Conservation (phyloP, 108 stramenopile species). For the Stephanodiscus minutulus region DNA sequence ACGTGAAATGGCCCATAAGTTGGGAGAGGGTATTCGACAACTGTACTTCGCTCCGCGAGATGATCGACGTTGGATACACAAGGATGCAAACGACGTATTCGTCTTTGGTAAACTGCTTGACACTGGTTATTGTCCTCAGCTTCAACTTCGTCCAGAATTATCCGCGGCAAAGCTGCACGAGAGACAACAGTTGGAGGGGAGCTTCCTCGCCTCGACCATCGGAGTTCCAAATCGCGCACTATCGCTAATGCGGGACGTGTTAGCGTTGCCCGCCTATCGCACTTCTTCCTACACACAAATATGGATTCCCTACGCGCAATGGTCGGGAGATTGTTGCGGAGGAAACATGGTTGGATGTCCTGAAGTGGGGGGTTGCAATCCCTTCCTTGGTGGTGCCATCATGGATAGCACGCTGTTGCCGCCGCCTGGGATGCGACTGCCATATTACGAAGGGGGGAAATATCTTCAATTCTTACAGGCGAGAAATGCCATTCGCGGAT, state of each 20-base stretch:
- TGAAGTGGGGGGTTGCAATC: constrained; percentile 74
- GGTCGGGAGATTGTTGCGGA: constrained; percentile 76
- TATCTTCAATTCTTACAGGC: constrained; percentile 83
- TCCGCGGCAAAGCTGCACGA: constrained; percentile 23
- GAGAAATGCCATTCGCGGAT: constrained; percentile 78
- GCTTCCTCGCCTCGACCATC: constrained; percentile 58
- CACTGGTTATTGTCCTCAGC: neutral
- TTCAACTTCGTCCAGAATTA: constrained; percentile 22
- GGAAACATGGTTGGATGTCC: constrained; percentile 70
- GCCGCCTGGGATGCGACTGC: constrained; percentile 72
- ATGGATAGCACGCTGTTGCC: constrained; percentile 80
- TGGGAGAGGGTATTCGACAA: constrained; percentile 86
- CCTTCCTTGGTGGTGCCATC: constrained; percentile 83
- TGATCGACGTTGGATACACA: constrained; percentile 71
- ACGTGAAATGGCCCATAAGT: constrained; percentile 49
- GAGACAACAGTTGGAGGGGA: constrained; percentile 52
- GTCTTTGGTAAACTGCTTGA: constrained; percentile 25
- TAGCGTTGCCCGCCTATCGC: constrained; percentile 79
- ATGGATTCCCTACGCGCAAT: constrained; percentile 85
- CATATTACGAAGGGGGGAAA: constrained; percentile 71
- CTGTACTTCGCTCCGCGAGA: constrained; percentile 70
- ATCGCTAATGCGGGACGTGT: constrained; percentile 82
- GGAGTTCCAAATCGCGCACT: constrained; percentile 86
- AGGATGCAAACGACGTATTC: constrained; percentile 47
- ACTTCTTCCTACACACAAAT: constrained; percentile 84